A percentile compares a stretch with the other conserved stretches of the same genome.
Evolutionary conservation across 2,329 filamentous ascomycete species (phyloP).

Genomic region (Nemania serpens): DNA sequence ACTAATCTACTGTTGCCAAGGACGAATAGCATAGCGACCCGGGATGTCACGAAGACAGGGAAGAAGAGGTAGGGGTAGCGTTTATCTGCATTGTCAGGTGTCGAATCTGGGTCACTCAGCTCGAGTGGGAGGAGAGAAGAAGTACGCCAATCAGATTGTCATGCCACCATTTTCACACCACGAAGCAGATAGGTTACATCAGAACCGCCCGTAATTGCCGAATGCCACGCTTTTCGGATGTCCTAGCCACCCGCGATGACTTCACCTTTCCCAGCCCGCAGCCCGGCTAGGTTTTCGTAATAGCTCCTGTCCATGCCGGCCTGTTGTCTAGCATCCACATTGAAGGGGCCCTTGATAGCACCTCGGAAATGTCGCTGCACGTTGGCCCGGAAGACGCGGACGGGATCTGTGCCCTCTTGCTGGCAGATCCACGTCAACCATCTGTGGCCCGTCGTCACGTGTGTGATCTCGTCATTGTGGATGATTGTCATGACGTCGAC

Average conservation of each 20-base stretch:
- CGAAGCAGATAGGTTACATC: neutral
- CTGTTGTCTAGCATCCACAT: constrained; percentile 48
- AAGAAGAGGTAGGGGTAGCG: too few species aligned
- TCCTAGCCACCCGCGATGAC: too few species aligned
- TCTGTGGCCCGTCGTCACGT: constrained; percentile 53
- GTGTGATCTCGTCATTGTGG: constrained; percentile 54
- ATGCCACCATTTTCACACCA: too few species aligned
- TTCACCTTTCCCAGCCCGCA: constrained; percentile 31
- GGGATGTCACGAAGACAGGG: too few species aligned
- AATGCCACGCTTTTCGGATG: too few species aligned
- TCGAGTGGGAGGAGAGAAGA: too few species aligned
- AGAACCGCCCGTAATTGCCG: too few species aligned
- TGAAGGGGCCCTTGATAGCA: constrained; percentile 50
- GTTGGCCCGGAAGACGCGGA: constrained; percentile 50
- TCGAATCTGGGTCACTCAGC: too few species aligned
- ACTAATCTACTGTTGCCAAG: too few species aligned
- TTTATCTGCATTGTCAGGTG: too few species aligned
- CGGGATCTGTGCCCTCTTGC: constrained; percentile 50
- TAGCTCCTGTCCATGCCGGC: constrained; percentile 51
- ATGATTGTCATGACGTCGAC: constrained; percentile 49
- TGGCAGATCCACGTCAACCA: constrained; percentile 54
- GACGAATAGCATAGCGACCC: too few species aligned
- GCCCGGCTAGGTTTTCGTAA: constrained; percentile 44
- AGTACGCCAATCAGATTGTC: too few species aligned
- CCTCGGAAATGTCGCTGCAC: constrained; percentile 50